Percentiles rank a stretch among this genome's conserved stretches.
These are phyloP conservation scores for Notholithocarpus densiflorus DNA, from an alignment of 306 rosid species.

Conservation along the genomic window DNA sequence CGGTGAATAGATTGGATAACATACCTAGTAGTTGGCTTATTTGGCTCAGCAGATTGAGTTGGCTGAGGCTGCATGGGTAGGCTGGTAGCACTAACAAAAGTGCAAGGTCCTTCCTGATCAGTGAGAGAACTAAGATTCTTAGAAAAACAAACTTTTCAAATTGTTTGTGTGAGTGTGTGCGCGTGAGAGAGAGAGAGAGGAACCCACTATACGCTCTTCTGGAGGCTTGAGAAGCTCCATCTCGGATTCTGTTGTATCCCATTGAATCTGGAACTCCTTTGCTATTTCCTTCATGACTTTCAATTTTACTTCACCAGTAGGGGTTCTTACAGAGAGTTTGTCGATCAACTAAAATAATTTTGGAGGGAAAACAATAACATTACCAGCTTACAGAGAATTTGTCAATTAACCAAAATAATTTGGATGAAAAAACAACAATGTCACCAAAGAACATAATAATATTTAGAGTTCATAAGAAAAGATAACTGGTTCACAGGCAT, in stretches of 20 bases:
- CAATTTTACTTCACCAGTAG: slow-evolving; percentile 67
- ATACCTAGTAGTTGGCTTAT: slow-evolving; percentile 23
- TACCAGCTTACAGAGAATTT: slow-evolving; percentile 74
- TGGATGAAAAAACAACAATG: neutral
- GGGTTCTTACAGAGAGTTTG: slow-evolving; percentile 93
- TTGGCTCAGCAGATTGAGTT: neutral
- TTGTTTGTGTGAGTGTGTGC: neutral
- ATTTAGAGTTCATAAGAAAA: neutral
- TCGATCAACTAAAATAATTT: slow-evolving; percentile 62
- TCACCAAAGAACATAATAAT: neutral
- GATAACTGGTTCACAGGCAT: neutral
- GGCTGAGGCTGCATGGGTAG: neutral
- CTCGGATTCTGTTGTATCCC: slow-evolving; percentile 88
- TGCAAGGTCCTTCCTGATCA: slow-evolving; percentile 1
- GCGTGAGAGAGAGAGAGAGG: slow-evolving; percentile 11
- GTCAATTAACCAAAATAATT: slow-evolving; percentile 63
- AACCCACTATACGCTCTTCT: slow-evolving; percentile 73
- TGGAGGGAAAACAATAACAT: neutral
- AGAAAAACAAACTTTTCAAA: neutral
- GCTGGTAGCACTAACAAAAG: slow-evolving; percentile 4
- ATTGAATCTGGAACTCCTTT: slow-evolving; percentile 74
- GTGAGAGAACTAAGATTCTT: neutral
- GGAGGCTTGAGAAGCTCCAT: slow-evolving; percentile 80
- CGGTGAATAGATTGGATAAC: neutral
- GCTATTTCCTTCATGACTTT: slow-evolving; percentile 92